A percentile compares a stretch with the other conserved stretches of the same genome.
Evolutionary conservation across 116 monocot genomes (phyloP).

Genomic region (Trichopus zeylanicus): DNA sequence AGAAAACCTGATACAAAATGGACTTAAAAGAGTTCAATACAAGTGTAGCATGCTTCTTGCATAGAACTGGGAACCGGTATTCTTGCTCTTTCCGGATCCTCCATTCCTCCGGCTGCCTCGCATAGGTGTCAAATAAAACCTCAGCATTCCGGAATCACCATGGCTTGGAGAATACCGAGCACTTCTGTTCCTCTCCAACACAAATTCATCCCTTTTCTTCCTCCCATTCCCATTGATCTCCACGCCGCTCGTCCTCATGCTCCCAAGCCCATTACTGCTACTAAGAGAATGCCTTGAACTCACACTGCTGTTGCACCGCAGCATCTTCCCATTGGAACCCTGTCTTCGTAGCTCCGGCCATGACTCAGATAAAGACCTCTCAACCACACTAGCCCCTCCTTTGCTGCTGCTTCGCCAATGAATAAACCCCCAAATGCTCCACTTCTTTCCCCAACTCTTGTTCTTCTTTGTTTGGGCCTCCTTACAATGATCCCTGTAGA

Average conservation of each 20-base stretch:
- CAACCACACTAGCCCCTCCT: conserved; percentile 10
- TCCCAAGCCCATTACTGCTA: conserved; percentile 23
- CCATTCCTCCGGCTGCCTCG: conserved; percentile 34
- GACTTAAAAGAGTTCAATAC: conserved; percentile 26
- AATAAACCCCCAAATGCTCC: conserved; percentile 85
- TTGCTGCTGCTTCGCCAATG: conserved; percentile 27
- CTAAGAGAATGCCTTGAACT: conserved; percentile 51
- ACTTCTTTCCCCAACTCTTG: conserved; percentile 59
- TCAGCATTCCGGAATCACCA: conserved; percentile 47
- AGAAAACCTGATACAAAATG: neutral
- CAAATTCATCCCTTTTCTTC: conserved; percentile 36
- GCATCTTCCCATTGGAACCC: neutral
- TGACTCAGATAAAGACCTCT: conserved; percentile 41
- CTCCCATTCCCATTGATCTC: conserved; percentile 28
- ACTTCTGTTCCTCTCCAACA: conserved; percentile 64
- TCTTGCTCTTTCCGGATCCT: conserved; percentile 20
- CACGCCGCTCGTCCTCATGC: conserved; percentile 40
- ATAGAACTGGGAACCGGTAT: conserved; percentile 24
- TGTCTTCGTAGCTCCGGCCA: conserved; percentile 31
- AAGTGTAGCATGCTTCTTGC: conserved; percentile 35
- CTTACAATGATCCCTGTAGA: conserved; percentile 25
- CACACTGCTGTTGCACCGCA: conserved; percentile 43
- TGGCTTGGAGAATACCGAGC: conserved; percentile 50
- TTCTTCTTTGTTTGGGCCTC: conserved; percentile 22
- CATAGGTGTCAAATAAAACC: conserved; percentile 76